Evolutionary conservation across 176 grass and related monocot genomes (phyloP), one percentile per base, ranked within the genome.

Genomic region (Alloteropsis semialata): DNA sequence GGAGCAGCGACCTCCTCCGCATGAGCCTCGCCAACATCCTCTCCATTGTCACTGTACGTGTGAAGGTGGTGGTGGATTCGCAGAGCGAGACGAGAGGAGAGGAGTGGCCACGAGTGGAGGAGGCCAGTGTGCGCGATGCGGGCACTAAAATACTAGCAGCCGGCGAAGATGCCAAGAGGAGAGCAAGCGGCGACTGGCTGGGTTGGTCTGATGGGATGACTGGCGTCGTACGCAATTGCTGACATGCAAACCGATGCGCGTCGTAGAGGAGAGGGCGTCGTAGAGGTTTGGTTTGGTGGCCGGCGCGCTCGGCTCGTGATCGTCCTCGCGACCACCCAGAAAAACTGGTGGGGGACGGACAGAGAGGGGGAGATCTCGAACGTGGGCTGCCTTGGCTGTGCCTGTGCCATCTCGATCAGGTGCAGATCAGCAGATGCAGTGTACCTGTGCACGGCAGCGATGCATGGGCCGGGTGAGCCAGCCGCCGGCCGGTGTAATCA

Each of bases 11-110:
- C 19, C 46, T 82, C 48, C 68, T 84, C 71, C 81, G 84, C 30
- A 78, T 25, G 6, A 94, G 24, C 69, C 85, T 81, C 72, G 73
- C 61, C 57, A 87, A 21, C 89, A 94, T 94, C 82, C 74, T 82
- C 41, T 79, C 76, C 85, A 84, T 82, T 21, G 25, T 57, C 4
- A 17, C 27, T n/a, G n/a, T n/a, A n/a, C 27, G 28, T 33, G 58
- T n/a, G n/a, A n/a, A n/a, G 27, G 6, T 28, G 58, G 16, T 8
- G 48, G 8, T 27, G 22, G 33, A n/a, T 28, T 72, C 8, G 44
- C 4, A 9, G 0, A 45, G 65, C 10, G 39, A n/a, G n/a, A n/a
- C 6, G 4, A 36, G 10, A n/a, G 21, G 19, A 28, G 67, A 28
- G 41, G 55, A 25, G 57, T 30, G 58, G 59, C 14, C 27, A 63